Evolutionary conservation across 306 rosid genomes (phyloP).

Genomic region (Morella rubra): DNA sequence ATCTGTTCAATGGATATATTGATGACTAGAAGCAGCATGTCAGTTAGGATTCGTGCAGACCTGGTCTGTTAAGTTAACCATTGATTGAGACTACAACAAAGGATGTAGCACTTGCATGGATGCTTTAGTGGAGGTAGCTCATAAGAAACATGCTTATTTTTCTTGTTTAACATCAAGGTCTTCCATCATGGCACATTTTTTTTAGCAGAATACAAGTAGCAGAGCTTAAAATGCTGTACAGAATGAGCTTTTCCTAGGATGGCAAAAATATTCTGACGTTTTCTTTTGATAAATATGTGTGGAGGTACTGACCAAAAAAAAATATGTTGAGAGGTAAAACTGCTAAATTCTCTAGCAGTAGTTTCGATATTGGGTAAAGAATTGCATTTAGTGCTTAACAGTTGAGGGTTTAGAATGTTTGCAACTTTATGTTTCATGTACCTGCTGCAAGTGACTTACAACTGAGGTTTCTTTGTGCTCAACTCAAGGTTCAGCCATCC

Average conservation of each 20-base stretch:
- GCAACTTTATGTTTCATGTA: slow-evolving; percentile 1
- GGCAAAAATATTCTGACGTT: neutral
- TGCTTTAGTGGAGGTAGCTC: neutral
- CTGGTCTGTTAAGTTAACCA: too few relatives aligned
- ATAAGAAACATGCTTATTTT: neutral
- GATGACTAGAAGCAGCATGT: neutral
- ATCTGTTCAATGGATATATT: neutral
- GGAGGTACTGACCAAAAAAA: neutral
- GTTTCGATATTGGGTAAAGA: slow-evolving; percentile 6
- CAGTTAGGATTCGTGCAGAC: neutral
- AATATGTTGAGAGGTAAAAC: too few relatives aligned
- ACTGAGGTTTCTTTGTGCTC: slow-evolving; percentile 31
- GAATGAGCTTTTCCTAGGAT: neutral
- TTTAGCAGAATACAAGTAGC: too few relatives aligned
- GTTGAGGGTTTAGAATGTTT: slow-evolving; percentile 13
- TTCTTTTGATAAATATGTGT: neutral
- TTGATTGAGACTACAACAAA: neutral
- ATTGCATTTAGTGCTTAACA: slow-evolving; percentile 14
- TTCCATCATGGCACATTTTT: neutral
- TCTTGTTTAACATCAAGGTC: neutral
- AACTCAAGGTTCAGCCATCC: slow-evolving; percentile 63
- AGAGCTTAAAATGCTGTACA: too few relatives aligned
- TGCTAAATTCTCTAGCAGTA: neutral
- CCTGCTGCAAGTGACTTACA: slow-evolving; percentile 23
- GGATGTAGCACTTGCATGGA: neutral